Evolutionary conservation across 1,284 basidiomycete genomes (phyloP), one percentile per base, ranked within the genome.

Genomic region (Thecaphora thlaspeos): DNA sequence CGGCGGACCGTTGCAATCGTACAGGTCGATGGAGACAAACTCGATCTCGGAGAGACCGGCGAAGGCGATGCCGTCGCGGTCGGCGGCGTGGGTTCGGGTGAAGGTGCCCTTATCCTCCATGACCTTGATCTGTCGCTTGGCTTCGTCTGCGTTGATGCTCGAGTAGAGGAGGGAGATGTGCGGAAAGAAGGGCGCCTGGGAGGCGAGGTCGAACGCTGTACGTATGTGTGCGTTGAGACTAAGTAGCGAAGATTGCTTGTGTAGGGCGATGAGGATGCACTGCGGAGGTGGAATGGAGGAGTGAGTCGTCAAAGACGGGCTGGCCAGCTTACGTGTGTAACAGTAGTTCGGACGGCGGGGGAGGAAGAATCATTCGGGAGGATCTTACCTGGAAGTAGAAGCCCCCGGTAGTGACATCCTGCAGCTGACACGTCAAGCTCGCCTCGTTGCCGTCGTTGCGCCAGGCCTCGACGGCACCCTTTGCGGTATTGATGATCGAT

Each of bases 81-180:
- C 26, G 11, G 5, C 32, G 21, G 22, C 32, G 32, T 51, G 42
- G 26, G 14, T 8, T 8, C 11, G 32, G 17, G 7, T 11, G 32
- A 17, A 34, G 9, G 32, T 12, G 14, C 43, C 43, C 0, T 48
- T 11, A 15, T 42, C 17, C 7, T 30, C 37, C 49, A 63, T 55
- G 3, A 32, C 15, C 14, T 46, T 15, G 45, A 64, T 64, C 18
- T 55, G 56, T 0, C 11, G 0, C 15, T 50, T 26, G 10, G 61
- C 56, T 56, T 64, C n/a, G 4, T 41, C 10, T 5, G 34, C 5
- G 24, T 52, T 18, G 24, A 59, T 40, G 9, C 37, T 38, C 7
- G 61, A 43, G 47, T 64, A 64, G 50, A 64, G 56, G 28, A 64
- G 50, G 2, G 61, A 64, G 41, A 59, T 46, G 56, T 64, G 61